These are phyloP conservation scores for Trichocomaceae sp. DNA, from an alignment of 2,329 filamentous ascomycete species.

Conservation along the genomic window DNA sequence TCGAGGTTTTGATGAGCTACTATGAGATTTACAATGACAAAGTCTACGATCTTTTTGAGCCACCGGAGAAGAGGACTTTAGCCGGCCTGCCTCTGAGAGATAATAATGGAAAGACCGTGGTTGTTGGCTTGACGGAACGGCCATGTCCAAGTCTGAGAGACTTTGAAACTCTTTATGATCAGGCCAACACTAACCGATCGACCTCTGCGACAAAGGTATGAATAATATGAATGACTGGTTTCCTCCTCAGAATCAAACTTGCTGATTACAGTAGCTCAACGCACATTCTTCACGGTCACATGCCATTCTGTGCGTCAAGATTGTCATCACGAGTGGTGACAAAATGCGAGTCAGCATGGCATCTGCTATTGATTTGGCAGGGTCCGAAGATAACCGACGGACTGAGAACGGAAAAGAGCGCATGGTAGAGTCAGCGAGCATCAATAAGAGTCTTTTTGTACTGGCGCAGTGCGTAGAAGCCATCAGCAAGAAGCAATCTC, in stretches of 20 bases:
- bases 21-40: slow-evolving; percentile 98
- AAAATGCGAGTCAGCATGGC: slow-evolving; percentile 70
- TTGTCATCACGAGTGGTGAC: slow-evolving; percentile 67
- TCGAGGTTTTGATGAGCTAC: slow-evolving; percentile 74
- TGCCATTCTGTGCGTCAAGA: slow-evolving; percentile 82
- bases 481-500: slow-evolving; percentile 66
- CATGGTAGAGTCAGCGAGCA: slow-evolving; percentile 88
- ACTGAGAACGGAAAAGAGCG: slow-evolving; percentile 92
- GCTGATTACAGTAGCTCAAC: slow-evolving; percentile 54
- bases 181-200: slow-evolving; percentile 83
- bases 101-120: slow-evolving; percentile 77
- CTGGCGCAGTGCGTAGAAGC: slow-evolving; percentile 93
- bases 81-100: slow-evolving; percentile 76
- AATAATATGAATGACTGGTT: too few relatives aligned
- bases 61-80: slow-evolving; percentile 76
- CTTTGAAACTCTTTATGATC: slow-evolving; percentile 83
- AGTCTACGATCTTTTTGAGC: slow-evolving; percentile 83
- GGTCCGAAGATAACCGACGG: slow-evolving; percentile 88
- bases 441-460: slow-evolving; percentile 96
- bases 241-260: background rate
- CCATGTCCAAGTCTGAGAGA: slow-evolving; percentile 79
- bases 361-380: slow-evolving; percentile 89
- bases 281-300: slow-evolving; percentile 85
- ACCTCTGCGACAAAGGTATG: slow-evolving; percentile 74
- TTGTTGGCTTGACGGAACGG: slow-evolving; percentile 77